Evolutionary conservation across 352 stramenopile genomes (phyloP).

Genomic region (Phytopythium delawarense): DNA sequence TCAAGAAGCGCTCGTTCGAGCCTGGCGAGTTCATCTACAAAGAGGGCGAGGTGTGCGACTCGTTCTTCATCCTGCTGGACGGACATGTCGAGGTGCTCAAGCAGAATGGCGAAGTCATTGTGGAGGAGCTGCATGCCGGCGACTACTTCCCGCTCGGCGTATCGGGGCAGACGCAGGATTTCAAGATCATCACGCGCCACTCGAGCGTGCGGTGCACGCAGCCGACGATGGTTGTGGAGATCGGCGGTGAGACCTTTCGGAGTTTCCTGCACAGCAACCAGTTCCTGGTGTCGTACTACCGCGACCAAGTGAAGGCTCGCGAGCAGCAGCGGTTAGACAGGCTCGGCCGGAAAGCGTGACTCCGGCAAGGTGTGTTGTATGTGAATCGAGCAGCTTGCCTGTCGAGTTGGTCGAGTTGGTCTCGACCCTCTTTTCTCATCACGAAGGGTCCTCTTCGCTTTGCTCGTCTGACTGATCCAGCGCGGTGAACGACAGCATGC

Average conservation of each 20-base stretch:
- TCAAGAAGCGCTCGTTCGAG: slow-evolving; percentile 57
- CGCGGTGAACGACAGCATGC: slow-evolving; percentile 25
- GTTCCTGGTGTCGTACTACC: slow-evolving; percentile 79
- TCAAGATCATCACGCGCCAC: slow-evolving; percentile 66
- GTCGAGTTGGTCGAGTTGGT: background rate
- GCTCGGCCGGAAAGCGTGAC: slow-evolving; percentile 3
- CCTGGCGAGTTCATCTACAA: slow-evolving; percentile 73
- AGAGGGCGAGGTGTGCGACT: slow-evolving; percentile 71
- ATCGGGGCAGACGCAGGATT: slow-evolving; percentile 56
- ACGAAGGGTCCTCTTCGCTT: background rate
- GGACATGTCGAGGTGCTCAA: slow-evolving; percentile 71
- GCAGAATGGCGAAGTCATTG: slow-evolving; percentile 55
- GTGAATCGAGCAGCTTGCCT: background rate
- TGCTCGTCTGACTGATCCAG: background rate
- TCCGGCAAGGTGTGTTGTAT: background rate
- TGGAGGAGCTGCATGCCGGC: slow-evolving; percentile 63
- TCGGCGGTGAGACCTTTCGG: slow-evolving; percentile 75
- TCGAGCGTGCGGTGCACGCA: slow-evolving; percentile 69
- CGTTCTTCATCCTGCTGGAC: slow-evolving; percentile 76
- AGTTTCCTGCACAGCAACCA: slow-evolving; percentile 83
- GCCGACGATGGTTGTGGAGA: slow-evolving; percentile 70
- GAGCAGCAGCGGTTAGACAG: slow-evolving; percentile 52
- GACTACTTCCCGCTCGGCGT: slow-evolving; percentile 83
- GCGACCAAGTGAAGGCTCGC: slow-evolving; percentile 60
- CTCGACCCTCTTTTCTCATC: background rate